These are phyloP conservation scores for Gracilaria vermiculophylla DNA, from an alignment of 23 red algal genomes.

Conservation along the genomic window DNA sequence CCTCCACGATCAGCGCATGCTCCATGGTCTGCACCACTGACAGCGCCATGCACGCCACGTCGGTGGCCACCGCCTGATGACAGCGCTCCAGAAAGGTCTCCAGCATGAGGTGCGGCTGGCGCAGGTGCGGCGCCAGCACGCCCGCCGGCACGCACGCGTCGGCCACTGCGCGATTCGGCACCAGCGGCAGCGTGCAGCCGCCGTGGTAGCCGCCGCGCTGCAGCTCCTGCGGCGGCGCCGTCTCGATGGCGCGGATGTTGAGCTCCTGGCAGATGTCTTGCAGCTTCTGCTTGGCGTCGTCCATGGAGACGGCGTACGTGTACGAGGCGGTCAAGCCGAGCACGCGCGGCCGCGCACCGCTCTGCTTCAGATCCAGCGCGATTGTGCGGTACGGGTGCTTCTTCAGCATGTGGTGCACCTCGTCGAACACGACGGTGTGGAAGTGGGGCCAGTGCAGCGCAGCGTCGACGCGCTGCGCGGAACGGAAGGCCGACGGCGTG, in stretches of 20 bases:
- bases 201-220: not conserved
- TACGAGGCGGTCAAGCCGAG: conserved; percentile 17
- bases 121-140: not conserved
- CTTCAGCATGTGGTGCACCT: conserved; percentile 53
- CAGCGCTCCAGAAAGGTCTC: conserved; percentile 21
- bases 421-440: conserved; percentile 35
- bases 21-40: conserved; percentile 17
- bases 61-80: not conserved
- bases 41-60: not conserved
- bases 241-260: not conserved
- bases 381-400: conserved; percentile 48
- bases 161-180: not conserved
- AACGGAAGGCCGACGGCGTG: conserved; percentile 1
- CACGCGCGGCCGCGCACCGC: not conserved
- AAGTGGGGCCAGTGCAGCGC: not conserved
- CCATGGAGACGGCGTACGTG: conserved; percentile 1
- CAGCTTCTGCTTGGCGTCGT: not conserved
- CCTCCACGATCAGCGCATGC: not conserved
- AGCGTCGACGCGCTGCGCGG: not conserved
- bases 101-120: conserved; percentile 49
- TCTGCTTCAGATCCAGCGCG: not conserved
- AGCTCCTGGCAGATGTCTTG: conserved; percentile 21
- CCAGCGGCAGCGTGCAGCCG: not conserved
- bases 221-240: not conserved
- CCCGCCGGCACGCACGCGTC: not conserved